These are phyloP conservation scores for Amanita brunnescens DNA, from an alignment of 768 basidiomycete genomes.

Conservation along the genomic window DNA sequence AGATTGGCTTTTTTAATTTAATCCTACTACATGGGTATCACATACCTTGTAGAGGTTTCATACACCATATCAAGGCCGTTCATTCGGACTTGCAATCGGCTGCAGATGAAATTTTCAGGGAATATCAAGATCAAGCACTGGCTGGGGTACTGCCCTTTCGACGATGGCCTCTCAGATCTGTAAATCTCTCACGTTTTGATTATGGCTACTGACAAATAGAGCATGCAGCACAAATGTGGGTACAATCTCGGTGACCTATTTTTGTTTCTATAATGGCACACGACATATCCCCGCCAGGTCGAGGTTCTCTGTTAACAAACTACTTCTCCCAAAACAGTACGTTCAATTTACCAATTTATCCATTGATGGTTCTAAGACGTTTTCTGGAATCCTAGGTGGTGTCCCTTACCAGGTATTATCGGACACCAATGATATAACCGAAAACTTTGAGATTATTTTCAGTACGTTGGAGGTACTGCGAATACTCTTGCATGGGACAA, in stretches of 20 bases:
- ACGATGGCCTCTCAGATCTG: constrained; percentile 62
- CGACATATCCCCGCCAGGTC: constrained; percentile 32
- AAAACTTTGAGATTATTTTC: not conserved
- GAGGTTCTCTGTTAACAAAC: constrained; percentile 63
- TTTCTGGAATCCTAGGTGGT: constrained; percentile 41
- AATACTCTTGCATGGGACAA: constrained; percentile 59
- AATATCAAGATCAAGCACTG: constrained; percentile 61
- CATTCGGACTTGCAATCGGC: constrained; percentile 29
- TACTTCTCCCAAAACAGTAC: constrained; percentile 83
- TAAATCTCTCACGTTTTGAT: constrained; percentile 23
- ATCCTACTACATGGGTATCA: not conserved
- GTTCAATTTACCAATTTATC: constrained; percentile 14
- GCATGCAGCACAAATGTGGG: constrained; percentile 60
- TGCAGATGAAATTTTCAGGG: constrained; percentile 50
- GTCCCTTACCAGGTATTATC: constrained; percentile 64
- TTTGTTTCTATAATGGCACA: not conserved
- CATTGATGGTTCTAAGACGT: not conserved
- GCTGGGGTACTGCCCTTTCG: constrained; percentile 51
- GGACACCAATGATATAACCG: not conserved
- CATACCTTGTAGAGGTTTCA: constrained; percentile 40
- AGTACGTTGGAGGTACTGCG: constrained; percentile 75
- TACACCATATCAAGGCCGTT: constrained; percentile 47
- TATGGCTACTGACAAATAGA: not conserved
- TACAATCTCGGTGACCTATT: not conserved
- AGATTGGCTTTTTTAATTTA: constrained; percentile 6